Conservation (phyloP, 371 early-diverging fungal species). For the Zychaea mexicana region DNA sequence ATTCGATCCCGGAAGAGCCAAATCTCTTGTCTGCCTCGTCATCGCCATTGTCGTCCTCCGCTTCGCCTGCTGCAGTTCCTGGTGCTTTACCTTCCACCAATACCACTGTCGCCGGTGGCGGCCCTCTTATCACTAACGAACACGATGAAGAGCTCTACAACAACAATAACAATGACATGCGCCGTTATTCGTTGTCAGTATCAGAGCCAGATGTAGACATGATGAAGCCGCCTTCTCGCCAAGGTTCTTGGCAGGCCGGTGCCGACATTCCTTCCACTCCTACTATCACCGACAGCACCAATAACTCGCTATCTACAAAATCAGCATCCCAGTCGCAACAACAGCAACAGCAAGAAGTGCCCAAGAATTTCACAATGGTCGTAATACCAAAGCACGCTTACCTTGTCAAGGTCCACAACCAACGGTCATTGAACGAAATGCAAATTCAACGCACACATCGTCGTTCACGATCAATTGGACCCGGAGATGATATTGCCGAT, state of each 20-base stretch:
- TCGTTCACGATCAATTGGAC: slow-evolving; percentile 8
- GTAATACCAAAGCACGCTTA: slow-evolving; percentile 36
- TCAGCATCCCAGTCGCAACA: neutral
- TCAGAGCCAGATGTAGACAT: neutral
- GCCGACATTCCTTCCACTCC: neutral
- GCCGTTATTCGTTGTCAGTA: neutral
- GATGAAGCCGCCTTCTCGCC: neutral
- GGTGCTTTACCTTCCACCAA: too few species aligned
- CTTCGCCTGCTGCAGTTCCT: too few species aligned
- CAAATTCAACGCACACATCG: slow-evolving; percentile 21
- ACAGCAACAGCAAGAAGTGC: slow-evolving; percentile 18
- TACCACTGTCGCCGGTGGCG: too few species aligned
- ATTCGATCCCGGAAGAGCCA: neutral
- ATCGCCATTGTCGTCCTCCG: neutral
- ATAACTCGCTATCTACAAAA: too few species aligned
- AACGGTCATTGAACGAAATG: slow-evolving; percentile 27
- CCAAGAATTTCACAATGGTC: slow-evolving; percentile 37
- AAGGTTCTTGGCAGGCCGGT: neutral
- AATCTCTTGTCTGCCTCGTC: neutral
- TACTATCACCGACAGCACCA: too few species aligned
- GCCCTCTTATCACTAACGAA: too few species aligned
- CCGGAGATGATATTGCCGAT: slow-evolving; percentile 1
- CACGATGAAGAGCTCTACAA: neutral
- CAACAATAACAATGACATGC: slow-evolving; percentile 4
- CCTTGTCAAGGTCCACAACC: slow-evolving; percentile 39